Conservation (phyloP, 2,329 filamentous ascomycete genomes). For the Trichothecium sympodiale region DNA sequence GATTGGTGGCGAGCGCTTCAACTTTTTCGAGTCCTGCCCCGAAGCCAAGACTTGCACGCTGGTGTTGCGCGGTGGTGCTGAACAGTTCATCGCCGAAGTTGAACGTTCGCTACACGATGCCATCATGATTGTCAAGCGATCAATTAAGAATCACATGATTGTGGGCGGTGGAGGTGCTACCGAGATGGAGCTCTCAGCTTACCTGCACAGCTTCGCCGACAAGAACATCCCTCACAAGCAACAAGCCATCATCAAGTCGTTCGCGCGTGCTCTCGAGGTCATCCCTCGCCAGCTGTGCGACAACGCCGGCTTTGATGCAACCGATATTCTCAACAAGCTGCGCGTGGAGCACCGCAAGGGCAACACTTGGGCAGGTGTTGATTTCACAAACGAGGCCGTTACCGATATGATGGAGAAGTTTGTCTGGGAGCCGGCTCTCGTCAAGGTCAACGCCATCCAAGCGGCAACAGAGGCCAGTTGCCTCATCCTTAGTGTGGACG, state of each 20-base stretch:
- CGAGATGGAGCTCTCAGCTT: constrained; percentile 95
- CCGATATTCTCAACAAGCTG: constrained; percentile 91
- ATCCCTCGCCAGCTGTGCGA: constrained; percentile 96
- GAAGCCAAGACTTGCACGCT: constrained; percentile 95
- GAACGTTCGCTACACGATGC: constrained; percentile 96
- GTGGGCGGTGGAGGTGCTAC: constrained; percentile 89
- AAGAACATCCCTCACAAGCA: constrained; percentile 90
- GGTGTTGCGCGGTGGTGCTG: constrained; percentile 86
- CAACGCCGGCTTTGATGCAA: constrained; percentile 96
- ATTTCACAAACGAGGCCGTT: constrained; percentile 86
- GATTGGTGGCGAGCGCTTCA: constrained; percentile 94
- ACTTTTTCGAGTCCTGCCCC: constrained; percentile 95
- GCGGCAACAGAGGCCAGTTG: constrained; percentile 92
- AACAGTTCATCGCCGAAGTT: constrained; percentile 98
- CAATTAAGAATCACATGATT: constrained; percentile 87
- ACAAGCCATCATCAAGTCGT: constrained; percentile 94
- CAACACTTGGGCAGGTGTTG: constrained; percentile 88
- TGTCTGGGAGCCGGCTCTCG: constrained; percentile 92
- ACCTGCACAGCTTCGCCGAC: constrained; percentile 87
- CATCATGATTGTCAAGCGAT: constrained; percentile 99
- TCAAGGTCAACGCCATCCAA: constrained; percentile 96
- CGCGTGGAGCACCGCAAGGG: constrained; percentile 94
- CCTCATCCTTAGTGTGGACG: constrained; percentile 90
- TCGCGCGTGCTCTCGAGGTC: constrained; percentile 92
- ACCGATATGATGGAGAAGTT: constrained; percentile 91